Percentiles rank a stretch among this genome's conserved stretches.
Conservation (phyloP, 176 grass and related monocot species). For the Aegilops tauschii region DNA sequence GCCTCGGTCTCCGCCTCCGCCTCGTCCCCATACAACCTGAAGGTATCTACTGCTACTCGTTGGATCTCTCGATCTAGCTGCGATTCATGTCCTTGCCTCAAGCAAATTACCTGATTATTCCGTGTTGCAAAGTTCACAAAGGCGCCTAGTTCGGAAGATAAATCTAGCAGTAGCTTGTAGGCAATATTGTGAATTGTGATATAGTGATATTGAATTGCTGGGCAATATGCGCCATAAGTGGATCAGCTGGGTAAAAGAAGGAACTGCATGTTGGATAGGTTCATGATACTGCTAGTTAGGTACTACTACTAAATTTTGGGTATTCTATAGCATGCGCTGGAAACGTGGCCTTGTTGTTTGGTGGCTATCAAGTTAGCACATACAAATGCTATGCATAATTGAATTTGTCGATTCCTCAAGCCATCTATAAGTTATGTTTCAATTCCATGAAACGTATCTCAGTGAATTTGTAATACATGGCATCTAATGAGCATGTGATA, state of each 20-base stretch:
- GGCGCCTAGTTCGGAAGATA: background rate
- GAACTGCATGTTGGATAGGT: background rate
- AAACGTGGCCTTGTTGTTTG: background rate
- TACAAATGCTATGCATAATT: background rate
- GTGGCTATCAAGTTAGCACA: background rate
- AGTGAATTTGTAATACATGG: background rate
- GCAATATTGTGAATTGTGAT: background rate
- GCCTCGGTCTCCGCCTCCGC: slow-evolving; percentile 13
- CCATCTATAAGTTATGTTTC: background rate
- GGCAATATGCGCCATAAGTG: background rate
- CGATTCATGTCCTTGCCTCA: background rate
- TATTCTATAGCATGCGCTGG: background rate
- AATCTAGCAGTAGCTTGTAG: background rate
- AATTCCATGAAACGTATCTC: background rate
- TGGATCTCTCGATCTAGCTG: slow-evolving; percentile 18
- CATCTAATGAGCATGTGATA: background rate
- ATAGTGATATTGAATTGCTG: background rate
- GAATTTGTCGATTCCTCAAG: background rate
- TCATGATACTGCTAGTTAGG: background rate
- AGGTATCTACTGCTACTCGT: slow-evolving; percentile 9
- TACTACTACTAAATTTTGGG: background rate
- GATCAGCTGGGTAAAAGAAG: background rate
- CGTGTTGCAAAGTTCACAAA: background rate
- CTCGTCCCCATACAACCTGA: slow-evolving; percentile 52
- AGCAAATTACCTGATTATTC: background rate